Base-by-base conservation (phyloP, 495 filamentous ascomycete species). In the Aspergillus sclerotioniger region DNA sequence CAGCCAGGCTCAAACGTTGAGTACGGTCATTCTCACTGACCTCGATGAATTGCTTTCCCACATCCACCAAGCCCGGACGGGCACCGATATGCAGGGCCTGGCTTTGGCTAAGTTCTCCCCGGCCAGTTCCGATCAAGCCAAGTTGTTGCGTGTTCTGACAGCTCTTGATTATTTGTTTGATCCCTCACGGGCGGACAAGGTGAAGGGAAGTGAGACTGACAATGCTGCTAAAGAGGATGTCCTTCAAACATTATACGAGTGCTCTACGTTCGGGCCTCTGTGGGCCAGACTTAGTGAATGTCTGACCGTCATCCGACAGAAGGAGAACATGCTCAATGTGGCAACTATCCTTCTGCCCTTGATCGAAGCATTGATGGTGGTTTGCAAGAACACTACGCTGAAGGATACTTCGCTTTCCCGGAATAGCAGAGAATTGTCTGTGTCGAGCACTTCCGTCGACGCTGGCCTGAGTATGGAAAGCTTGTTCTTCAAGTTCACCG, bases 401-500 rank as follows among this genome's bases (percentile, higher is more conserved):
- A 91, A 95, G 64, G 85, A 87, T 50, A 81, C 87, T 54, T 71
- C 82, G 2, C 60, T 82, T 15, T 74, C 80, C 56, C 85, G 86
- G 21, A 66, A 73, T 41, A 78, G 73, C 62, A 89, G 88, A 67
- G 88, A 93, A 51, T 77, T 92, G 64, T 82, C 87, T 20, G 74
- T 90, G 19, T 84, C 87, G 33, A 95, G 87, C 62, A 85, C 90
- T n/a, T 83, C 89, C 20, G 85, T 88, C 8, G 92, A 93, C 66
- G 53, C 65, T 57, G 67, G 69, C 45, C 81, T 88, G 46, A 85
- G 83, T 53, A 90, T 96, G 78, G 90, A 96, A 59, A 88, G 80
- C 49, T 76, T 99, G 41, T 99, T 99, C 85, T 99, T 98, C 83
- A 91, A 85, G 41, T 99, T 99, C 66, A 99, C 94, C 0, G 93